Evolutionary conservation across 1,284 basidiomycete genomes (phyloP).

Genomic region (Puccinia polysora): DNA sequence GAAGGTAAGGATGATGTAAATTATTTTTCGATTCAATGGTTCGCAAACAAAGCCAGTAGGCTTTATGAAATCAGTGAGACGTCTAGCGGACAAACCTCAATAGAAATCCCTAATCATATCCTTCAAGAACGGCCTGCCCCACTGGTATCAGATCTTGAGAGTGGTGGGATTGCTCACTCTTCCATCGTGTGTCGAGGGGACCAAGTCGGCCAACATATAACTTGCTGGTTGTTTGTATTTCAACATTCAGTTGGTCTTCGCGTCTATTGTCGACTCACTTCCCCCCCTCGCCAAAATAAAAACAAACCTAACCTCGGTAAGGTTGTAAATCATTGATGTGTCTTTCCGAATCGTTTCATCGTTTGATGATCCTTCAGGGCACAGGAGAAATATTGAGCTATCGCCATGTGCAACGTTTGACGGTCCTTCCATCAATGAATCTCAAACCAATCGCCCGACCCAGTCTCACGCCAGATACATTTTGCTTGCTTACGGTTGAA

Average conservation of each 20-base stretch:
- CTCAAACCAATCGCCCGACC: constrained; percentile 59
- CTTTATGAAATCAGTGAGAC: constrained; percentile 2
- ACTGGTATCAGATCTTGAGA: not conserved
- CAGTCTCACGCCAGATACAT: constrained; percentile 57
- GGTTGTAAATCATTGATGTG: too few relatives aligned
- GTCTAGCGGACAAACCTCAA: not conserved
- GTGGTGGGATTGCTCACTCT: not conserved
- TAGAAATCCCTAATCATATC: constrained; percentile 8
- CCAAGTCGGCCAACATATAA: constrained; percentile 22
- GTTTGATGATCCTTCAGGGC: constrained; percentile 47
- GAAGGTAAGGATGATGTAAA: not conserved
- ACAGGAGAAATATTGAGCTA: constrained; percentile 60
- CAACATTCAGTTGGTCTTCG: constrained; percentile 21
- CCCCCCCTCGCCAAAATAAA: not conserved
- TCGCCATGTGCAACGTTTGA: constrained; percentile 60
- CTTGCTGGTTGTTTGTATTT: constrained; percentile 31
- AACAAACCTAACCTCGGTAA: not conserved
- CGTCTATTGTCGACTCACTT: not conserved
- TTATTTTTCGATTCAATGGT: not conserved
- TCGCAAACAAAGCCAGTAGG: not conserved
- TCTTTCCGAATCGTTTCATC: not conserved
- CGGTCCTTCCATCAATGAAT: constrained; percentile 61
- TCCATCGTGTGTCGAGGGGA: constrained; percentile 36
- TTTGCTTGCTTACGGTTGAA: constrained; percentile 62
- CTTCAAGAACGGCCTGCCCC: not conserved